Conservation (phyloP, 306 rosid species). For the Quercus parvula region DNA sequence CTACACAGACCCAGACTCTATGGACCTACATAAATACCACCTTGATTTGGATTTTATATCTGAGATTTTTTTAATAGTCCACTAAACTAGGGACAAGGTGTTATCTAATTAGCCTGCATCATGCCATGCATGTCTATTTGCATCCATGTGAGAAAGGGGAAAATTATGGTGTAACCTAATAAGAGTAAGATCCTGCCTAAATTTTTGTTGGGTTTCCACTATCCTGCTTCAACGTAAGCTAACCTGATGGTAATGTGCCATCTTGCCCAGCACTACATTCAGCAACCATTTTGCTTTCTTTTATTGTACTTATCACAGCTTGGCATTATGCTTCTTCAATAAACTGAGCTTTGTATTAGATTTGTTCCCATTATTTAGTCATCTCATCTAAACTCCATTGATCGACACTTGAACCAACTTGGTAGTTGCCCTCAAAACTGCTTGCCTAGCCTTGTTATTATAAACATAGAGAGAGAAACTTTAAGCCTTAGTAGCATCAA, state of each 20-base stretch:
- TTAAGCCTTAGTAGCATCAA: not conserved
- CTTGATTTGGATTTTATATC: not conserved
- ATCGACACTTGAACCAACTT: not conserved
- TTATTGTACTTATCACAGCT: not conserved
- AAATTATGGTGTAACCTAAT: not conserved
- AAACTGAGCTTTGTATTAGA: not conserved
- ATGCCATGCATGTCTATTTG: not conserved
- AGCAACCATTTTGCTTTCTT: not conserved
- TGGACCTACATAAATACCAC: not conserved
- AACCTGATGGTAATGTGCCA: not conserved
- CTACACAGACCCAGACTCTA: not conserved
- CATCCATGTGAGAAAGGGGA: not conserved
- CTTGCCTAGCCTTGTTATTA: not conserved
- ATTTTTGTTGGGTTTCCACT: not conserved
- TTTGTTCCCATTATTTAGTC: not conserved
- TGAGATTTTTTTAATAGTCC: not conserved
- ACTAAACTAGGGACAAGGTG: not conserved
- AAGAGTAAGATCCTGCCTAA: not conserved
- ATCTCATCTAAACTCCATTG: not conserved
- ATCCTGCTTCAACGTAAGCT: not conserved
- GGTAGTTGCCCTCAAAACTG: not conserved
- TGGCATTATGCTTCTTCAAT: not conserved
- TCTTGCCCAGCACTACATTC: not conserved
- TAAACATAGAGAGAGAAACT: not conserved
- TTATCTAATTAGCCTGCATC: not conserved